phyloP scores from a whole-genome alignment of 139 green algal species.

The Zygnema circumcarinatum region DNA sequence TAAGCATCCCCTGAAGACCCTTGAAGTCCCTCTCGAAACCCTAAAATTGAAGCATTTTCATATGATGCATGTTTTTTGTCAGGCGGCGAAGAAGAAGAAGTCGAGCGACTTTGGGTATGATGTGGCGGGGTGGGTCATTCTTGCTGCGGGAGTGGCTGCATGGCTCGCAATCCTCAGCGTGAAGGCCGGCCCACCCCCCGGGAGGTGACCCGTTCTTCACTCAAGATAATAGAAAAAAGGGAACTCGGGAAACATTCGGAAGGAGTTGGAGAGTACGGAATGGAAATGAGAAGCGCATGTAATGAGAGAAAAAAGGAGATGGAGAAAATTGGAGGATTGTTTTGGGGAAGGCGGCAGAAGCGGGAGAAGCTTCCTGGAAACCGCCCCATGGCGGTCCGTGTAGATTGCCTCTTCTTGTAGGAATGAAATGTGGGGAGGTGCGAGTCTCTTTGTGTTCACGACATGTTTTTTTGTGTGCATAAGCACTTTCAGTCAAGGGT shows the following conservation, averaged over 20 bases:
- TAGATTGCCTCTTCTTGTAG: too few relatives aligned
- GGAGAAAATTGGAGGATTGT: neutral
- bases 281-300: neutral
- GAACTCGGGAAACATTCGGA: neutral
- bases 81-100: conserved; percentile 40
- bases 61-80: too few relatives aligned
- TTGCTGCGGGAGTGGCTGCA: conserved; percentile 39
- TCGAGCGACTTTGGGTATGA: conserved; percentile 60
- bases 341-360: neutral
- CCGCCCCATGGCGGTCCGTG: neutral
- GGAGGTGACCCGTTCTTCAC: neutral
- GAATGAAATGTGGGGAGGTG: too few relatives aligned
- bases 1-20: too few relatives aligned
- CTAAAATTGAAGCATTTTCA: too few relatives aligned
- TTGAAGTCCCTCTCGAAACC: too few relatives aligned
- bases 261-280: neutral
- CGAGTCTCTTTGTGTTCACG: too few relatives aligned
- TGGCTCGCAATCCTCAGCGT: conserved; percentile 48
- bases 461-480: too few relatives aligned
- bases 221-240: neutral
- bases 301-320: neutral
- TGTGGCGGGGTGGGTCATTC: conserved; percentile 60
- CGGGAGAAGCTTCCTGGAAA: too few relatives aligned
- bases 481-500: too few relatives aligned
- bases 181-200: neutral